Base-by-base conservation (phyloP, 169 alveolate species). In the Eimeria sp. region DNA sequence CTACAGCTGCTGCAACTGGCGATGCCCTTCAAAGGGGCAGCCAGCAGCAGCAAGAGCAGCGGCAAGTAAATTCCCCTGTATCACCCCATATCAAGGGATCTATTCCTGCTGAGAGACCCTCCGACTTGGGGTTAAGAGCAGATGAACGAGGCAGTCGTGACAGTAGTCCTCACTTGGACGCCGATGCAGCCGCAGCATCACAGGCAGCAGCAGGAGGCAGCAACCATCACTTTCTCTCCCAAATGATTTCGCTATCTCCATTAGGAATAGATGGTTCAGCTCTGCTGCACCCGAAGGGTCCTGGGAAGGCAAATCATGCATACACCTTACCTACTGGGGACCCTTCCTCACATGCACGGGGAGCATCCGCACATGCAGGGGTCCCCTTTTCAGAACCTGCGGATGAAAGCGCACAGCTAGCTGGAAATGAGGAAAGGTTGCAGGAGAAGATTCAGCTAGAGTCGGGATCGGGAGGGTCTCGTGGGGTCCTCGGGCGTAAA, bases 41-140 rank as follows among this genome's bases (percentile, higher is more conserved):
- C 89, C 90, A 51, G 49, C 90, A 49, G 45, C 72, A 82, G 25
- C 90, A 82, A 27, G 49, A 82, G 90, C 90, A 82, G 90, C 90
- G 51, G 73, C 90, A 61, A 4, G 9, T 61, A 61, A 20, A 18
- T 18, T 61, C 70, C 2, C 70, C 70, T 25, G 63, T 34, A 6
- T 34, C 80, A 13, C 1, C 10, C 5, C 80, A 34, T 30, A n/a
- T 4, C 22, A 16, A 0, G 80, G 49, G 51, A 70, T n/a, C 80
- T 25, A 9, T n/a, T 58, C 58, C 61, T 27, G 45, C 40, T 5
- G 61, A 25, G 43, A 25, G 20, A 4, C 70, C 86, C 14, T 1
- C 86, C 11, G 58, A 45, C 4, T 54, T 10, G n/a, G 18, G 40
- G 45, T n/a, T 34, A n/a, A 7, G 63, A 6, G 86, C 13, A n/a